Base-by-base conservation (phyloP, 139 green algal species). In the Parachlorella kessleri region DNA sequence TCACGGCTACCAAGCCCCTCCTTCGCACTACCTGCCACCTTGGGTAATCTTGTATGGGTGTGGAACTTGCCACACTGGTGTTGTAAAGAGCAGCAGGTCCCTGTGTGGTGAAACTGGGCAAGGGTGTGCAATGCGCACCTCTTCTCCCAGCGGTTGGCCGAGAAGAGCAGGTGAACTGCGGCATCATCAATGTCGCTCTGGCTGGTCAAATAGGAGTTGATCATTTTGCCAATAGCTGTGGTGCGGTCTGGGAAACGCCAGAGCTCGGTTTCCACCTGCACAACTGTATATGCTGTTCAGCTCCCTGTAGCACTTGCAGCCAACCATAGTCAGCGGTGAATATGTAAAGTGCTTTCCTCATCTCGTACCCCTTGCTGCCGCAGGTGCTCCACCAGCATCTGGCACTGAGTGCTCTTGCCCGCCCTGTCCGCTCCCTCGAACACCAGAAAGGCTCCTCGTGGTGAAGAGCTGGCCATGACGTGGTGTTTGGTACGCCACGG, bases 331-430 rank as follows among this genome's bases (percentile, higher is more conserved):
- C n/a, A n/a, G n/a, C n/a, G n/a, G n/a, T n/a, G n/a, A n/a, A n/a
- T n/a, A n/a, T n/a, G n/a, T n/a, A n/a, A n/a, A n/a, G n/a, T n/a
- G n/a, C n/a, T n/a, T n/a, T n/a, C n/a, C n/a, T 39, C 1, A 70
- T 64, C n/a, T 77, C 85, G 72, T 71, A 91, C 85, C 63, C 90
- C 87, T 65, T 67, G 38, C 1, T n/a, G 33, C 26, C 83, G 72
- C n/a, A 98, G 76, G 33, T 90, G 37, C 33, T 94, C 81, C 7
- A 96, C 89, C 6, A 99, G 83, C 70, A 87, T 82, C 33, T 80
- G 59, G 36, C 78, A 90, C 76, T 99, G 97, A 4, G 96, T 98
- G n/a, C 85, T 97, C 84, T 99, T 99, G 33, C 97, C 97, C 55
- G 92, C 95, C 0, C 96, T 75, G 81, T 99, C 97, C 2, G 94